Evolutionary conservation across 345 rosid genomes (phyloP).

Genomic region (Aquilaria yunnanensis): DNA sequence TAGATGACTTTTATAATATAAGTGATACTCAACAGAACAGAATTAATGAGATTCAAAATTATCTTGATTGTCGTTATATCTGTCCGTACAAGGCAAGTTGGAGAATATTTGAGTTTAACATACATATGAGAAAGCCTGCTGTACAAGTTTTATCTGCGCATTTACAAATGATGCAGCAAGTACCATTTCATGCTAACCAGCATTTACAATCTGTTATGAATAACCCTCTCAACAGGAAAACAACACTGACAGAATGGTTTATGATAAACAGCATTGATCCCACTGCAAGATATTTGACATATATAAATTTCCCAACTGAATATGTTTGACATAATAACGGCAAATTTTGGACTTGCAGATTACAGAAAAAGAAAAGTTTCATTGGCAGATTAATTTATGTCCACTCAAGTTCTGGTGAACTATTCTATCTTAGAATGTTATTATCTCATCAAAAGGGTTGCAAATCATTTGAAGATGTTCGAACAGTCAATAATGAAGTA

Average conservation of each 20-base stretch:
- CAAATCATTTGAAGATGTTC: no score
- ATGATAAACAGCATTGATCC: background rate
- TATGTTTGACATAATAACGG: background rate
- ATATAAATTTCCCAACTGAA: constrained; percentile 9
- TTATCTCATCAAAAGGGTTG: no score
- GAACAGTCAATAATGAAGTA: no score
- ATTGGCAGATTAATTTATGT: no score
- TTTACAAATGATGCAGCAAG: background rate
- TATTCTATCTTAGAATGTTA: no score
- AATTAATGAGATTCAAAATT: background rate
- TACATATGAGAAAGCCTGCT: background rate
- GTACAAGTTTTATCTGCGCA: background rate
- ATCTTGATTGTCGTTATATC: background rate
- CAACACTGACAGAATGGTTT: background rate
- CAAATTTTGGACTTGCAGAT: background rate
- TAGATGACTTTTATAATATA: background rate
- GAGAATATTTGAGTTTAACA: background rate
- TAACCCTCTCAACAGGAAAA: background rate
- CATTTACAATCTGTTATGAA: background rate
- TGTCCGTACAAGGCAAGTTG: background rate
- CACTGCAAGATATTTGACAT: background rate
- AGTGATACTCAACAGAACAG: no score
- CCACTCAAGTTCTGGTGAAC: no score
- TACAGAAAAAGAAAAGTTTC: background rate
- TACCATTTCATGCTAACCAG: background rate